Conservation (phyloP, 768 basidiomycete species). For the Pulveroboletus sp. region DNA sequence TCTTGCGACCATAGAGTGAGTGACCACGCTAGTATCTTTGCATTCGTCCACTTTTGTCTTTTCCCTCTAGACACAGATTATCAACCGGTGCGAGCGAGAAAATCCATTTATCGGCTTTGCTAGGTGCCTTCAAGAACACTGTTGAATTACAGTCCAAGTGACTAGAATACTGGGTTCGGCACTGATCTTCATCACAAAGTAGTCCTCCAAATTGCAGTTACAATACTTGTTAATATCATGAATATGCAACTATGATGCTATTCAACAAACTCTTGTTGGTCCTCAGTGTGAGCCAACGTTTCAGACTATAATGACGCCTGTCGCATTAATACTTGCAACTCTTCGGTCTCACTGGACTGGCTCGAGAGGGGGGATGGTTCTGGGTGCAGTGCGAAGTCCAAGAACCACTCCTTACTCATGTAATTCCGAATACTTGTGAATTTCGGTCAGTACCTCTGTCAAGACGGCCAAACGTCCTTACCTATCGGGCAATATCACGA, state of each 20-base stretch:
- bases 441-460: neutral
- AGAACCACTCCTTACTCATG: conserved; percentile 92
- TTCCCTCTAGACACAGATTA: conserved; percentile 65
- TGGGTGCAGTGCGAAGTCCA: conserved; percentile 56
- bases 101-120: conserved; percentile 84
- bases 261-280: neutral
- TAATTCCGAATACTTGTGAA: conserved; percentile 77
- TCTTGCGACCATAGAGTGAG: conserved; percentile 93
- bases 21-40: conserved; percentile 5
- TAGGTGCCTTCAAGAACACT: conserved; percentile 91
- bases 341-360: neutral
- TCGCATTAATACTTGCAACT: conserved; percentile 2
- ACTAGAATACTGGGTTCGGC: neutral
- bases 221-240: neutral
- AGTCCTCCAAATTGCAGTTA: neutral
- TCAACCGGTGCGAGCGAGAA: conserved; percentile 93
- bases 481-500: conserved; percentile 89
- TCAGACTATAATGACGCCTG: conserved; percentile 6
- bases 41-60: neutral
- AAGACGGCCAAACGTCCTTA: conserved; percentile 32
- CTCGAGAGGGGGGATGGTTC: conserved; percentile 45
- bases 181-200: no score
- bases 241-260: no score
- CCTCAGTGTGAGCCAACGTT: neutral
- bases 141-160: conserved; percentile 66